These are phyloP conservation scores for Mortierella hygrophila DNA, from an alignment of 192 early-diverging fungal species.

Conservation along the genomic window DNA sequence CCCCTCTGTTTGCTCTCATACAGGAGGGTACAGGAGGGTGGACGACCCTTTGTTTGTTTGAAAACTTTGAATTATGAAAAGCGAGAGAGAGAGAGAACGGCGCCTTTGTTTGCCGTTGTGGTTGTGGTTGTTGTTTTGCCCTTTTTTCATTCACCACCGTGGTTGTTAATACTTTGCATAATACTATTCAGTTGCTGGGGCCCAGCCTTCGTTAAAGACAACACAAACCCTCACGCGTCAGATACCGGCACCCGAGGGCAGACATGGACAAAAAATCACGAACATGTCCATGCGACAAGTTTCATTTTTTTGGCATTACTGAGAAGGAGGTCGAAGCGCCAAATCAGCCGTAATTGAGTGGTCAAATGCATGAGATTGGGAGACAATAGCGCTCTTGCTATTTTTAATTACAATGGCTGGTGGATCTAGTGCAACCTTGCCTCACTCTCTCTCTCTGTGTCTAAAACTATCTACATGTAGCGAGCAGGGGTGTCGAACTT, in stretches of 20 bases:
- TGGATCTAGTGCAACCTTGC: slow-evolving; percentile 7
- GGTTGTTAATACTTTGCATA: too few relatives aligned
- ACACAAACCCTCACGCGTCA: neutral
- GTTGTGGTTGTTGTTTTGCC: neutral
- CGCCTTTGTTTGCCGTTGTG: neutral
- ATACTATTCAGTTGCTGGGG: too few relatives aligned
- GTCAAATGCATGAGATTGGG: neutral
- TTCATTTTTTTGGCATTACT: too few relatives aligned
- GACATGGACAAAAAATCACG: neutral
- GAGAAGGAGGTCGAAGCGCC: neutral
- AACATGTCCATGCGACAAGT: too few relatives aligned
- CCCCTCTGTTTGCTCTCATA: neutral
- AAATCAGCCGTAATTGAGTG: neutral
- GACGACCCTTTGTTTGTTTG: neutral
- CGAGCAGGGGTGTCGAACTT: slow-evolving; percentile 43
- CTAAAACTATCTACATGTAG: slow-evolving; percentile 13
- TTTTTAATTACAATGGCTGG: slow-evolving; percentile 2
- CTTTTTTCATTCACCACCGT: too few relatives aligned
- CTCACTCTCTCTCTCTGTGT: neutral
- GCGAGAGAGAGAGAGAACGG: neutral
- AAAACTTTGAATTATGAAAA: neutral
- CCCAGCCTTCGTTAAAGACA: too few relatives aligned
- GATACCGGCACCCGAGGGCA: neutral
- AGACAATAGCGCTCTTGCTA: neutral
- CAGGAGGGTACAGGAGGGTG: neutral